These are phyloP conservation scores for Stevia rebaudiana DNA, from an alignment of 140 eudicot genomes.

Conservation along the genomic window DNA sequence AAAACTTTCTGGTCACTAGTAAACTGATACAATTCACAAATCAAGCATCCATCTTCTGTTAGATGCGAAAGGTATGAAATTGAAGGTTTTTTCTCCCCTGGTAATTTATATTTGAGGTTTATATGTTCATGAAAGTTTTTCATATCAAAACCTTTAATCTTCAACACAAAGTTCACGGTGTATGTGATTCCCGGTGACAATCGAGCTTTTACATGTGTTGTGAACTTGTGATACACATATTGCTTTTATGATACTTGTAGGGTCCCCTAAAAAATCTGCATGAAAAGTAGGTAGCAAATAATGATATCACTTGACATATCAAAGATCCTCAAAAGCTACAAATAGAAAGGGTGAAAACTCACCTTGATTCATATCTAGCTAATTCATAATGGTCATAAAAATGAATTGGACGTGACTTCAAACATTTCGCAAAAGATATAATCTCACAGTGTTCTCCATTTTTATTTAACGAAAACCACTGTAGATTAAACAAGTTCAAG, in stretches of 20 bases:
- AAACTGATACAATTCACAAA: conserved; percentile 12
- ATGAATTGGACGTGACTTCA: too few relatives aligned
- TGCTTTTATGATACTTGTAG: too few relatives aligned
- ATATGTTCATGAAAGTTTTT: neutral
- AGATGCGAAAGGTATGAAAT: neutral
- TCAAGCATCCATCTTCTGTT: conserved; percentile 11
- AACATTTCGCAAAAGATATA: too few relatives aligned
- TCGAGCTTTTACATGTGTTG: neutral
- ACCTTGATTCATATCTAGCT: conserved; percentile 16
- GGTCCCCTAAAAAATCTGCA: conserved; percentile 1
- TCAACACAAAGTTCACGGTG: conserved; percentile 11
- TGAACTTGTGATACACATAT: neutral
- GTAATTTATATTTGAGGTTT: neutral
- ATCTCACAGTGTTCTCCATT: too few relatives aligned
- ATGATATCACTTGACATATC: neutral
- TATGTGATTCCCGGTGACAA: conserved; percentile 12
- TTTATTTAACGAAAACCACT: too few relatives aligned
- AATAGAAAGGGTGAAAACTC: neutral
- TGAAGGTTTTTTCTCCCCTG: neutral
- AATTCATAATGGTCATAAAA: too few relatives aligned
- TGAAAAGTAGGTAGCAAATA: neutral
- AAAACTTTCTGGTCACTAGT: neutral
- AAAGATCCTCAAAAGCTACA: neutral
- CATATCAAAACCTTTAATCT: neutral
- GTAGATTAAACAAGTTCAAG: too few relatives aligned